phyloP scores from a whole-genome alignment of 345 rosid genomes.

The Heritiera fomes region DNA sequence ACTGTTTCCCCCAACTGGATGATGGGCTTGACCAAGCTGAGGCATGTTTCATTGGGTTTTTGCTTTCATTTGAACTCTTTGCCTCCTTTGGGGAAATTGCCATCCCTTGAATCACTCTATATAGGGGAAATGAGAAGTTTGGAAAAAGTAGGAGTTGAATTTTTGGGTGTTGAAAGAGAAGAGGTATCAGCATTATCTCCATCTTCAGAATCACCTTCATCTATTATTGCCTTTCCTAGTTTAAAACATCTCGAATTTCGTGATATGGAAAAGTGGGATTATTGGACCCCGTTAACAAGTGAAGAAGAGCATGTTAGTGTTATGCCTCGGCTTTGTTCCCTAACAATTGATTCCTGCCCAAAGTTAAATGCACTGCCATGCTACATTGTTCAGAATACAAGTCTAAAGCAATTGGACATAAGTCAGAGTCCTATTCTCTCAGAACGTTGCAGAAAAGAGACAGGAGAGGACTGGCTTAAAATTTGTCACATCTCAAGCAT shows the following conservation, averaged over 20 bases:
- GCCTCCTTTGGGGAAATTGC: conserved; percentile 12
- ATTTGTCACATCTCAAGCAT: conserved; percentile 16
- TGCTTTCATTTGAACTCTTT: not conserved
- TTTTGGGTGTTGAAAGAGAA: not conserved
- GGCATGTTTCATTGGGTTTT: not conserved
- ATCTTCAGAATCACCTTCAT: not conserved
- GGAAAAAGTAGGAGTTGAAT: not conserved
- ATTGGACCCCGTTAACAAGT: not conserved
- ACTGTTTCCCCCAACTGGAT: not conserved
- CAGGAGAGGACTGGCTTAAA: conserved; percentile 17
- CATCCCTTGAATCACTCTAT: not conserved
- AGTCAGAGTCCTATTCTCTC: conserved; percentile 14
- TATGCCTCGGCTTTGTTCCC: conserved; percentile 17
- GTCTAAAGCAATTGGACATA: conserved; percentile 18
- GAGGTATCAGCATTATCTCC: not conserved
- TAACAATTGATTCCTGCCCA: not conserved
- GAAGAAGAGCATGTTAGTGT: not conserved
- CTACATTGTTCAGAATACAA: conserved; percentile 4
- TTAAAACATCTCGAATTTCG: not conserved
- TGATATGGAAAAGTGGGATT: conserved; percentile 4
- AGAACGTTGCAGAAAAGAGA: conserved; percentile 11
- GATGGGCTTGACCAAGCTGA: not conserved
- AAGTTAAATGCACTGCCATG: not conserved
- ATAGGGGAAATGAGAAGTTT: not conserved
- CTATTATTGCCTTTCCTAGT: not conserved